Conservation (phyloP, 495 filamentous ascomycete genomes). For the Aspergillus wentii region DNA sequence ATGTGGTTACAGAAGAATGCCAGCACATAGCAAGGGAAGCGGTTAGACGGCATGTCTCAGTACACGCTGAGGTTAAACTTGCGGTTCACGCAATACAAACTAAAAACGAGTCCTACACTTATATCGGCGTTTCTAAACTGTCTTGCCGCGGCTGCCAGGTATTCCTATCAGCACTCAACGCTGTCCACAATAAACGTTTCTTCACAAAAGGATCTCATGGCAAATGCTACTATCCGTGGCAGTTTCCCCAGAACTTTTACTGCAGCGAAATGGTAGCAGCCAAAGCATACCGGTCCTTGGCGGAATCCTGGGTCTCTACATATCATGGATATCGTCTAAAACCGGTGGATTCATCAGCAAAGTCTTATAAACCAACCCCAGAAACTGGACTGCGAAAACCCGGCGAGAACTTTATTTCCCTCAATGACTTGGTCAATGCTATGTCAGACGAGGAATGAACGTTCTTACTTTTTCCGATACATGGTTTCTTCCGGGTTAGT, state of each 20-base stretch:
- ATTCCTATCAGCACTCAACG: not conserved
- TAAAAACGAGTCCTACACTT: not conserved
- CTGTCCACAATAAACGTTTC: not conserved
- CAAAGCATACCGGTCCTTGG: not conserved
- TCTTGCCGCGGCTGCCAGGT: not conserved
- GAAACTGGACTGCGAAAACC: too few species aligned
- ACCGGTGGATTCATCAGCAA: too few species aligned
- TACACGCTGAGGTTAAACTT: not conserved
- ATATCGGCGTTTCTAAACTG: not conserved
- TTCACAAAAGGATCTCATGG: not conserved
- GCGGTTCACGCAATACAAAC: not conserved
- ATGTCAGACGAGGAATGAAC: too few species aligned
- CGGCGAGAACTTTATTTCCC: too few species aligned
- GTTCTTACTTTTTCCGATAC: too few species aligned
- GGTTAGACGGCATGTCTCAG: not conserved
- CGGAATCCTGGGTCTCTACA: not conserved
- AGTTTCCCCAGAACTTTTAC: not conserved
- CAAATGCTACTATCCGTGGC: not conserved
- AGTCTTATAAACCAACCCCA: too few species aligned
- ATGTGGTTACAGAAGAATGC: not conserved
- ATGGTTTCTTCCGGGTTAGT: too few species aligned
- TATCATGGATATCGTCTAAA: not conserved
- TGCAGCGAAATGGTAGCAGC: not conserved
- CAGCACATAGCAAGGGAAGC: not conserved
- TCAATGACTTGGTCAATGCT: too few species aligned